Base-by-base conservation (phyloP, 225 moss, liverwort and hornwort species). In the Marchantia paleacea region DNA sequence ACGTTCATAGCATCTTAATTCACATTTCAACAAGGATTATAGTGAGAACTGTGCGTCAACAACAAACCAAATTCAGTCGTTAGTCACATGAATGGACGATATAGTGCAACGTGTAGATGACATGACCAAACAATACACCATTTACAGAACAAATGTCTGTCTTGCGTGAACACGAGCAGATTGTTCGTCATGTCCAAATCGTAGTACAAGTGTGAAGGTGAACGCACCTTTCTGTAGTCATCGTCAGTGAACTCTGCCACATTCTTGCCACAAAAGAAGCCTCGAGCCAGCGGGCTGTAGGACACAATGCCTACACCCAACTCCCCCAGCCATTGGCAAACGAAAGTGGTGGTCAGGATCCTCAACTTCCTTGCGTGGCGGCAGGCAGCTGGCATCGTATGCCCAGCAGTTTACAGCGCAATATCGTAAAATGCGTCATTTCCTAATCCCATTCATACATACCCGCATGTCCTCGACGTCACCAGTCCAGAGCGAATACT, bases 401-500 rank as follows among this genome's bases (percentile, higher is more conserved):
- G 24, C 24, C 20, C 6, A 63, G 24, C 24, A 19, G 19, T 63
- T 63, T 25, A 20, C 8, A 49, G 72, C 14, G 26, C 28, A 39
- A 39, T 39, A 39, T 39, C 39, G 39, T 39, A 39, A 39, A 39
- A 28, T 6, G 8, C 5, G 11, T 63, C 13, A 25, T 55, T 11
- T 8, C 12, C 55, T 3, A 4, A 8, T 30, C 48, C 29, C 30
- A 18, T 50, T 31, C 64, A 20, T 26, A 47, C 52, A 39, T 54
- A 50, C 52, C 48, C 52, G 75, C 55, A 75, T 24, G 53, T 88
- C 85, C 39, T 90, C 86, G 12, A 88, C 72, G 22, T 88, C 90
- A 52, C 88, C 84, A 52, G 73, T 61, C 85, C 90, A 88, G 26
- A 90, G 81, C 13, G 86, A 88, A 57, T 75, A 82, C 73, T 86